These are phyloP conservation scores for Pestalotiopsis fici DNA, from an alignment of 2,329 filamentous ascomycete genomes.

Conservation along the genomic window DNA sequence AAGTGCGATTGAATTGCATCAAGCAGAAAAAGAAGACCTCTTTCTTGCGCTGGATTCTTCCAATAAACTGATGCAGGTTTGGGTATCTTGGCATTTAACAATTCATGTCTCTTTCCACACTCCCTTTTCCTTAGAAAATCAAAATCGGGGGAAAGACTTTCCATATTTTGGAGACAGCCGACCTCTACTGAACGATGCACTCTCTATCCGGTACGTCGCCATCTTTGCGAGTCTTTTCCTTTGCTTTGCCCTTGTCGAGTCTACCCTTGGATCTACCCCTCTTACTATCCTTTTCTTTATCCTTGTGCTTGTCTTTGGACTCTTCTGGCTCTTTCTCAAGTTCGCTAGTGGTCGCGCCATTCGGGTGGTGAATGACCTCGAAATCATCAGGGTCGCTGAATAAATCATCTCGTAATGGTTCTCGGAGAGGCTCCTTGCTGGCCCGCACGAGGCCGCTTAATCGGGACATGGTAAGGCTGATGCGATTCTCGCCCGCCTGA, in stretches of 20 bases:
- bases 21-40: not conserved
- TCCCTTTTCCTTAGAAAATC: not conserved
- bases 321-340: slow-evolving; percentile 20
- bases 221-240: slow-evolving; percentile 22
- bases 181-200: slow-evolving; percentile 30
- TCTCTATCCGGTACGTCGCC: slow-evolving; percentile 30
- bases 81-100: slow-evolving; percentile 18
- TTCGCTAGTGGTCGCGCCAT: slow-evolving; percentile 12
- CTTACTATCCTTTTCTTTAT: slow-evolving; percentile 15
- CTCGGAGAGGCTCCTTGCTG: slow-evolving; percentile 50
- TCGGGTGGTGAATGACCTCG: slow-evolving; percentile 20
- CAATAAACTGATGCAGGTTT: slow-evolving; percentile 3
- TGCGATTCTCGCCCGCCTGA: slow-evolving; percentile 58
- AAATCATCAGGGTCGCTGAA: slow-evolving; percentile 20
- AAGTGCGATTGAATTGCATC: not conserved
- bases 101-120: not conserved
- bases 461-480: slow-evolving; percentile 59
- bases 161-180: not conserved
- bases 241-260: slow-evolving; percentile 22
- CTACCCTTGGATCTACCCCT: slow-evolving; percentile 11
- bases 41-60: not conserved
- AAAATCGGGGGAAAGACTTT: not conserved
- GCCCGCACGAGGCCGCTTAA: slow-evolving; percentile 51
- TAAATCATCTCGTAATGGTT: slow-evolving; percentile 24
- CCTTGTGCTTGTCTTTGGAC: slow-evolving; percentile 22